phyloP scores from a whole-genome alignment of 768 basidiomycete species.

The Lyophyllum atratum region DNA sequence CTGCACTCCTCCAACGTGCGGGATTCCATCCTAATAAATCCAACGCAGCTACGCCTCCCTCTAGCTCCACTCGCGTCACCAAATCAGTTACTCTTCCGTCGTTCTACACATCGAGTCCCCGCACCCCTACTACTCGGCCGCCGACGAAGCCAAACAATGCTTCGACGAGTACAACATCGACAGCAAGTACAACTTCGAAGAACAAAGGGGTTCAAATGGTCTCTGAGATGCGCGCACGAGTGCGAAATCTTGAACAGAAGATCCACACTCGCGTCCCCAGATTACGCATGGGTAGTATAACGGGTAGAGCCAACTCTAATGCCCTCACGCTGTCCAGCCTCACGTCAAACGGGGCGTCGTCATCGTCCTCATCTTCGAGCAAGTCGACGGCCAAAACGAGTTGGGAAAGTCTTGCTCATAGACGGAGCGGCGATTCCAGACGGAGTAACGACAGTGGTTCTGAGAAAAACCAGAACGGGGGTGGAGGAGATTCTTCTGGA shows the following conservation, averaged over 20 bases:
- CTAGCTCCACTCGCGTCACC: conserved; percentile 39
- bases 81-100: conserved; percentile 63
- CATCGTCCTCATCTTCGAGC: conserved; percentile 39
- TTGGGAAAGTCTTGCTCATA: conserved; percentile 41
- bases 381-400: conserved; percentile 46
- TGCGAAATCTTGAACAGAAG: conserved; percentile 81
- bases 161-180: conserved; percentile 41
- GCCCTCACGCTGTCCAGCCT: conserved; percentile 33
- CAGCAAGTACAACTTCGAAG: conserved; percentile 55
- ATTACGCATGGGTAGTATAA: conserved; percentile 78
- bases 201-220: conserved; percentile 92
- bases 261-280: conserved; percentile 87
- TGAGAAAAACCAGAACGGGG: conserved; percentile 47
- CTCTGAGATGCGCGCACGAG: conserved; percentile 86
- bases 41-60: conserved; percentile 46
- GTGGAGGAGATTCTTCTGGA: conserved; percentile 65
- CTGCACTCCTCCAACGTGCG: conserved; percentile 51
- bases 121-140: conserved; percentile 44
- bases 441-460: conserved; percentile 46
- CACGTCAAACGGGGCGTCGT: conserved; percentile 30
- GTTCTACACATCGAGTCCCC: conserved; percentile 49
- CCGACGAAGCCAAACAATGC: conserved; percentile 38
- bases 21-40: conserved; percentile 49
- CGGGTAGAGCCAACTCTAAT: conserved; percentile 49
- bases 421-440: conserved; percentile 46